Evolutionary conservation across 2,329 filamentous ascomycete genomes (phyloP).

Genomic region (Fusarium setosum): DNA sequence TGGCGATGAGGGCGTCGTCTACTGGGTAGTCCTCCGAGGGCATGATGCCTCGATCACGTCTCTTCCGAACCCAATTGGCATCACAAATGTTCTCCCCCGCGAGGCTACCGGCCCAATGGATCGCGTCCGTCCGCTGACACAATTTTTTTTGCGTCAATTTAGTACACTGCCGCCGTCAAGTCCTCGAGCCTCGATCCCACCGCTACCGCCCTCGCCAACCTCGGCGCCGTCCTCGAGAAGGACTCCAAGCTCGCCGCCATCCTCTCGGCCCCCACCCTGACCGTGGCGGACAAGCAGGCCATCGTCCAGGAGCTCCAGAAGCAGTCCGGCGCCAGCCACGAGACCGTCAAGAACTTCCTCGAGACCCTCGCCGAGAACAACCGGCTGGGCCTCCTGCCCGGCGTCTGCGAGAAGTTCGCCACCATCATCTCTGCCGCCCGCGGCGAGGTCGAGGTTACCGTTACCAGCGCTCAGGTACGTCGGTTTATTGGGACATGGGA

Average conservation of each 20-base stretch:
- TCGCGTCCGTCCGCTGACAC: slow-evolving; percentile 36
- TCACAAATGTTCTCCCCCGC: slow-evolving; percentile 25
- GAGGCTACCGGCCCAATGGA: slow-evolving; percentile 38
- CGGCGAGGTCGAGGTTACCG: slow-evolving; percentile 92
- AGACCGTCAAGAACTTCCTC: slow-evolving; percentile 95
- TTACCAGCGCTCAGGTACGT: slow-evolving; percentile 89
- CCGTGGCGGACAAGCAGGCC: slow-evolving; percentile 81
- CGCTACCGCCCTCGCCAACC: slow-evolving; percentile 79
- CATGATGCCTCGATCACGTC: not conserved
- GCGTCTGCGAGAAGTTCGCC: slow-evolving; percentile 87
- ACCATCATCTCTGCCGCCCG: slow-evolving; percentile 88
- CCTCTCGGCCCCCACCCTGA: slow-evolving; percentile 84
- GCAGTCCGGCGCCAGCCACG: slow-evolving; percentile 78
- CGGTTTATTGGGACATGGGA: not conserved
- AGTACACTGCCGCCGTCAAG: slow-evolving; percentile 98
- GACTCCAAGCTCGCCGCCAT: slow-evolving; percentile 84
- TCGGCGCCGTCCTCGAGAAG: slow-evolving; percentile 79
- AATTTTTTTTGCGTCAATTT: slow-evolving; percentile 50
- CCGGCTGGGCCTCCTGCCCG: slow-evolving; percentile 83
- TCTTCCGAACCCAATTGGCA: slow-evolving; percentile 34
- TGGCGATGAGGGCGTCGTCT: no score
- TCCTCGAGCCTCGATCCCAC: slow-evolving; percentile 85
- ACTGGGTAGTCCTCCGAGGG: no score
- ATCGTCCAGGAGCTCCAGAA: slow-evolving; percentile 92
- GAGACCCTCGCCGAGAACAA: slow-evolving; percentile 94